These are phyloP conservation scores for Pythium scleroteichum DNA, from an alignment of 352 stramenopile genomes.

Conservation along the genomic window DNA sequence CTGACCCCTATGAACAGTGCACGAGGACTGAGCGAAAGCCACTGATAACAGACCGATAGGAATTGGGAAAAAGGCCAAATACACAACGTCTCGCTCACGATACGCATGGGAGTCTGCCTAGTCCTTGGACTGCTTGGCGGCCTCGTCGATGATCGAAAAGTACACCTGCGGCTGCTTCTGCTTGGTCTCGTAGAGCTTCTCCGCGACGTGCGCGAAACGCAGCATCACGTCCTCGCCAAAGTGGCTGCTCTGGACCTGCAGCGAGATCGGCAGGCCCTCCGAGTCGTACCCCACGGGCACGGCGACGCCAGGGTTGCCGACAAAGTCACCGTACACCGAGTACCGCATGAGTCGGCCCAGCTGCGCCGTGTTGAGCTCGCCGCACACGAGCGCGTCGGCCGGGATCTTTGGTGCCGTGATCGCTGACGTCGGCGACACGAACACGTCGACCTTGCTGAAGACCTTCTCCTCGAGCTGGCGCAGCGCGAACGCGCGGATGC, in stretches of 20 bases:
- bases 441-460: conserved; percentile 87
- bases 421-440: conserved; percentile 82
- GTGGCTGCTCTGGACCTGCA: conserved; percentile 79
- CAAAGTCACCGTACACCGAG: conserved; percentile 85
- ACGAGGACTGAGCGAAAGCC: conserved; percentile 14
- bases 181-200: conserved; percentile 39
- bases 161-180: conserved; percentile 69
- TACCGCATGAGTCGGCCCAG: conserved; percentile 78
- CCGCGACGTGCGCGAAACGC: conserved; percentile 58
- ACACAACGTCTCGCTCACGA: conserved; percentile 17
- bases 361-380: conserved; percentile 59
- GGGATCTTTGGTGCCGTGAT: conserved; percentile 77
- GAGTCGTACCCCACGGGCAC: conserved; percentile 76
- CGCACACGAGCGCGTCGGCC: conserved; percentile 39
- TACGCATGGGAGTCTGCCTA: conserved; percentile 29
- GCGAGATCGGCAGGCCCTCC: conserved; percentile 64
- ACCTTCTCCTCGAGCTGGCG: conserved; percentile 71
- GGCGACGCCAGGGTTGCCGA: conserved; percentile 78
- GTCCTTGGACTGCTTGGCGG: conserved; percentile 25
- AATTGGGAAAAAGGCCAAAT: not conserved
- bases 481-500: conserved; percentile 80
- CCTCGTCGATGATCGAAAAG: conserved; percentile 61
- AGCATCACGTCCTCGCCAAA: conserved; percentile 80
- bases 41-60: not conserved
- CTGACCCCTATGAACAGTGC: conserved; percentile 4